Evolutionary conservation across 2,329 filamentous ascomycete species (phyloP).

Genomic region (Talaromyces piceae): DNA sequence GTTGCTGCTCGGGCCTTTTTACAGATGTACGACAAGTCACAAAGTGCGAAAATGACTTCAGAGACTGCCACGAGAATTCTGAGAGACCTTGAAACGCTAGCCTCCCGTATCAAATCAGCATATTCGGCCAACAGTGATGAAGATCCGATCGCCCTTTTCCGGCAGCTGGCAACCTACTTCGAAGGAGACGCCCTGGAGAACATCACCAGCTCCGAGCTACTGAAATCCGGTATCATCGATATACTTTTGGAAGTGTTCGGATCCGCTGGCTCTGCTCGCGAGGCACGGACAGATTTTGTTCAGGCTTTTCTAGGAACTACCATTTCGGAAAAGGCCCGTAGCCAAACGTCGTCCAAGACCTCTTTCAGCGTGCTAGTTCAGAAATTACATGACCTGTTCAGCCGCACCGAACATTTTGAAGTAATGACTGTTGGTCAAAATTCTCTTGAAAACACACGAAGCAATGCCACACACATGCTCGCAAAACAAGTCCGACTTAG

Average conservation of each 20-base stretch:
- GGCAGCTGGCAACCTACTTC: slow-evolving; percentile 72
- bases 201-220: slow-evolving; percentile 88
- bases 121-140: slow-evolving; percentile 47
- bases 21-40: slow-evolving; percentile 70
- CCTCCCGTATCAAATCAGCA: slow-evolving; percentile 62
- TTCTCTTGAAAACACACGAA: slow-evolving; percentile 79
- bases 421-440: slow-evolving; percentile 94
- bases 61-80: slow-evolving; percentile 72
- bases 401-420: slow-evolving; percentile 95
- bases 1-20: slow-evolving; percentile 75
- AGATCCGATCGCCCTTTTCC: slow-evolving; percentile 61
- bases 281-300: slow-evolving; percentile 75
- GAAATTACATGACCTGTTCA: slow-evolving; percentile 92
- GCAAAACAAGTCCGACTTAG: slow-evolving; percentile 90
- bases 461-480: slow-evolving; percentile 89
- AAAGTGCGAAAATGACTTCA: slow-evolving; percentile 61
- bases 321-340: slow-evolving; percentile 53
- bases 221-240: slow-evolving; percentile 83
- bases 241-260: slow-evolving; percentile 77
- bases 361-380: slow-evolving; percentile 86
- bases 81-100: slow-evolving; percentile 62
- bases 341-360: slow-evolving; percentile 62
- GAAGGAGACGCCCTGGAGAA: slow-evolving; percentile 82
- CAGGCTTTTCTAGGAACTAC: slow-evolving; percentile 82
- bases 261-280: slow-evolving; percentile 48